Conservation (phyloP, 805 yeast genomes). For the Candida loeiensis region DNA sequence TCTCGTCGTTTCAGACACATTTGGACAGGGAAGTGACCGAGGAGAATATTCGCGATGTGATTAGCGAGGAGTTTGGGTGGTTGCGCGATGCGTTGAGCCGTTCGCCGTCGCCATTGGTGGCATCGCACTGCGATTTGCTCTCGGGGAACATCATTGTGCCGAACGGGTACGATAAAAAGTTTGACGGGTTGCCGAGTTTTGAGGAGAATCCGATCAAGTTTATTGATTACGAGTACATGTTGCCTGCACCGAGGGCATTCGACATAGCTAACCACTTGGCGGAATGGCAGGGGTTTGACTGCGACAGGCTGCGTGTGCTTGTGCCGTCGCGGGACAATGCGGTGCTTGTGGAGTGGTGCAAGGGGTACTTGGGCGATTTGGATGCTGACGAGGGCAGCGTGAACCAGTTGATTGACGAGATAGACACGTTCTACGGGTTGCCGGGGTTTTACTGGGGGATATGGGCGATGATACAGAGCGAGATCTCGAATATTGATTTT, state of each 20-base stretch:
- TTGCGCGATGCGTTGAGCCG: conserved; percentile 36
- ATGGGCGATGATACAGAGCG: conserved; percentile 75
- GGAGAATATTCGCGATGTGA: conserved; percentile 33
- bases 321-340: conserved; percentile 42
- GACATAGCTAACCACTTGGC: conserved; percentile 73
- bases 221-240: conserved; percentile 71
- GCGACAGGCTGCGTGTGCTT: conserved; percentile 60
- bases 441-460: conserved; percentile 87
- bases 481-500: conserved; percentile 67
- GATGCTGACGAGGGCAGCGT: conserved; percentile 31
- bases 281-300: conserved; percentile 82
- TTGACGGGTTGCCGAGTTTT: conserved; percentile 14
- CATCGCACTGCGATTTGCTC: conserved; percentile 68
- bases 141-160: conserved; percentile 73
- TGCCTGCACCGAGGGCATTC: conserved; percentile 69
- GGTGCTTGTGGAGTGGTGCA: conserved; percentile 54
- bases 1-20: conserved; percentile 35
- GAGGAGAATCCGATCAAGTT: conserved; percentile 47
- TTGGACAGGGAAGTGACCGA: conserved; percentile 19
- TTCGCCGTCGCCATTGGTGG: conserved; percentile 50
- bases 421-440: conserved; percentile 62
- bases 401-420: conserved; percentile 49
- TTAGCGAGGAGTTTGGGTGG: conserved; percentile 56
- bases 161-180: conserved; percentile 22
- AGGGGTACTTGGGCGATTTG: conserved; percentile 45